Evolutionary conservation across 1,284 basidiomycete genomes (phyloP).

Genomic region (Trichosporon sp.): DNA sequence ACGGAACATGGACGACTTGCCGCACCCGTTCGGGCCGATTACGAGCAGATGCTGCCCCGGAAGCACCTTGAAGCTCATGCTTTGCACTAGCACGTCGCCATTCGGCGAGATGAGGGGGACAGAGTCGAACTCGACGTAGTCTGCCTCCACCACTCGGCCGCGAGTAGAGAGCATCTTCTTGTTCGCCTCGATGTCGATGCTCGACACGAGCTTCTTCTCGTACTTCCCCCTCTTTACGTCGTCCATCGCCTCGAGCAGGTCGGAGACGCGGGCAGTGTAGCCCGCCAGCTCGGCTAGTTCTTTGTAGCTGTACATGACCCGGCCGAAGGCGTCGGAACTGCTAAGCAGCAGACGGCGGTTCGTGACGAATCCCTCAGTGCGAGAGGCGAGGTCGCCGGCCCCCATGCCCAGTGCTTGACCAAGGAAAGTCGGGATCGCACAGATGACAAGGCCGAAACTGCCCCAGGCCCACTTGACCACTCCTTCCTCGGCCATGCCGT

Average conservation of each 20-base stretch:
- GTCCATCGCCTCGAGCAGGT: conserved; percentile 84
- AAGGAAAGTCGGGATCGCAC: conserved; percentile 90
- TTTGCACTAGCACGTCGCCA: conserved; percentile 80
- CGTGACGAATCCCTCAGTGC: conserved; percentile 91
- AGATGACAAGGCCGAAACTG: conserved; percentile 84
- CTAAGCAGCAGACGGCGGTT: conserved; percentile 80
- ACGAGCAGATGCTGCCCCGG: conserved; percentile 88
- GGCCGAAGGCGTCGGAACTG: conserved; percentile 56
- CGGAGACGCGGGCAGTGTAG: conserved; percentile 85
- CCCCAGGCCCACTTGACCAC: conserved; percentile 99
- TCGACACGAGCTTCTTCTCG: conserved; percentile 78
- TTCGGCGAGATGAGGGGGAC: conserved; percentile 96
- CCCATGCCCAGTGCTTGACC: conserved; percentile 66
- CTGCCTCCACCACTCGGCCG: conserved; percentile 73
- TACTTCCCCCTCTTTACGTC: conserved; percentile 80
- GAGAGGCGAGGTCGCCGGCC: conserved; percentile 65
- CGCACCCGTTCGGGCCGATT: conserved; percentile 83
- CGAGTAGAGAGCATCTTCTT: conserved; percentile 59
- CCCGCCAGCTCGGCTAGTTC: conserved; percentile 93
- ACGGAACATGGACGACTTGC: conserved; percentile 86
- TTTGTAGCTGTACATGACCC: conserved; percentile 89
- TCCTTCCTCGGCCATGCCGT: conserved; percentile 87
- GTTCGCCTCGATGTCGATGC: conserved; percentile 69
- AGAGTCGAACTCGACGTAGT: conserved; percentile 77
- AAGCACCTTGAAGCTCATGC: conserved; percentile 81